A percentile compares a stretch with the other conserved stretches of the same genome.
These are phyloP conservation scores for Fusarium brachygibbosum DNA, from an alignment of 2,329 filamentous ascomycete genomes.

Conservation along the genomic window DNA sequence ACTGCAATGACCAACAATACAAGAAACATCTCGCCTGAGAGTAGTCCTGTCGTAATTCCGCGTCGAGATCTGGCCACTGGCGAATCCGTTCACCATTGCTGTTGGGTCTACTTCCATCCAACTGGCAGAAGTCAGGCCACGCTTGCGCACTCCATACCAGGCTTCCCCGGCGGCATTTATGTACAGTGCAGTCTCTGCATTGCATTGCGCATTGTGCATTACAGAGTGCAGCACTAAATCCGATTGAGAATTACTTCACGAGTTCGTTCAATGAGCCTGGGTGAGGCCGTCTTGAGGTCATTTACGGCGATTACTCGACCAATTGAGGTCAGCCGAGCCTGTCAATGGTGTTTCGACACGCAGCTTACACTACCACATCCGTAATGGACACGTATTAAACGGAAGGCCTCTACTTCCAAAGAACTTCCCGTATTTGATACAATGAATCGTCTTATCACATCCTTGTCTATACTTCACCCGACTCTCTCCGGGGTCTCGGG, in stretches of 20 bases:
- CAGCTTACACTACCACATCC: conserved; percentile 11
- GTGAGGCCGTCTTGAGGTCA: conserved; percentile 12
- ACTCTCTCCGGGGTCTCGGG: conserved; percentile 41
- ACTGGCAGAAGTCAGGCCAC: conserved; percentile 45
- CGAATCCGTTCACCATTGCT: conserved; percentile 22
- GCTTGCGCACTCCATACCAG: conserved; percentile 34
- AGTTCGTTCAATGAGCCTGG: not conserved
- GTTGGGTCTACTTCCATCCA: conserved; percentile 37
- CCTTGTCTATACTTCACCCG: conserved; percentile 36
- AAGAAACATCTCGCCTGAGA: conserved; percentile 19
- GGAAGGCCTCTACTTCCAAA: conserved; percentile 7
- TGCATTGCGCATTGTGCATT: conserved; percentile 27
- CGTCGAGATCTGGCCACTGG: conserved; percentile 48
- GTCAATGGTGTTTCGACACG: conserved; percentile 7
- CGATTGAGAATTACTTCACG: not conserved
- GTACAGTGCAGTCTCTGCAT: conserved; percentile 17
- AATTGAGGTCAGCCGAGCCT: conserved; percentile 14
- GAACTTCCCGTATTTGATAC: conserved; percentile 9
- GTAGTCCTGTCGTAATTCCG: conserved; percentile 37
- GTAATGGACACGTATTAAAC: conserved; percentile 7
- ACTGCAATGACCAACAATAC: not conserved
- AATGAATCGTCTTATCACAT: conserved; percentile 14
- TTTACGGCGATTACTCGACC: conserved; percentile 1
- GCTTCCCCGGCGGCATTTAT: conserved; percentile 35
- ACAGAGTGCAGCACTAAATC: conserved; percentile 25